Base-by-base conservation (phyloP, 805 yeast species). In the Kluyveromyces nonfermentans region DNA sequence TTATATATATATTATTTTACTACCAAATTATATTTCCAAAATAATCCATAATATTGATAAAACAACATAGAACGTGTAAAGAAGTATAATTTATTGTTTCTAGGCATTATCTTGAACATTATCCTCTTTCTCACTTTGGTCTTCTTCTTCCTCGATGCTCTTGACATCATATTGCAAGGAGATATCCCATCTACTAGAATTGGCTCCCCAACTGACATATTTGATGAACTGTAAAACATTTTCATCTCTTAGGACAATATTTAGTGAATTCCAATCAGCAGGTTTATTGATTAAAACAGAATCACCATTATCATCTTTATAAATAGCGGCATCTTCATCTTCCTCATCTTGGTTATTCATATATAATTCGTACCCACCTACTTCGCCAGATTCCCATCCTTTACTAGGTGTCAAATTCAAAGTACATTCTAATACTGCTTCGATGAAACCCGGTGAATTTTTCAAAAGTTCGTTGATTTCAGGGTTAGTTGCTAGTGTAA, bases 161-260 rank as follows among this genome's bases (percentile, higher is more conserved):
- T 70, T 74, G 22, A 85, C 82, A 51, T 77, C 80, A 93, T 95
- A 90, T 55, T 82, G 83, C 44, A 82, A 78, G 30, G 72, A 71
- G 34, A 93, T 69, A 59, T 93, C 99, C 96, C 96, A 93, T 59
- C 98, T 73, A 34, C 93, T 80, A 1, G 97, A 95, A 47, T 80
- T 79, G 5, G 97, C 96, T 49, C 77, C 77, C 62, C 77, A 77
- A 56, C 96, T 85, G 16, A 90, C 90, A 55, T 93, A 93, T 61
- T 93, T 93, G 53, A 93, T 80, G 63, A 93, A 93, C 62, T 89
- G 84, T 65, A 94, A 68, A n/a, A 90, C 89, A 40, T 80, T 75
- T 7, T 83, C 78, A 58, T 93, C 97, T 55, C 97, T 72, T 50
- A 85, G 71, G 69, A 87, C 85, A 45, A 93, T 62, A 21, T 77